phyloP scores from a whole-genome alignment of 352 stramenopile species.

The Phytophthora parvispora region DNA sequence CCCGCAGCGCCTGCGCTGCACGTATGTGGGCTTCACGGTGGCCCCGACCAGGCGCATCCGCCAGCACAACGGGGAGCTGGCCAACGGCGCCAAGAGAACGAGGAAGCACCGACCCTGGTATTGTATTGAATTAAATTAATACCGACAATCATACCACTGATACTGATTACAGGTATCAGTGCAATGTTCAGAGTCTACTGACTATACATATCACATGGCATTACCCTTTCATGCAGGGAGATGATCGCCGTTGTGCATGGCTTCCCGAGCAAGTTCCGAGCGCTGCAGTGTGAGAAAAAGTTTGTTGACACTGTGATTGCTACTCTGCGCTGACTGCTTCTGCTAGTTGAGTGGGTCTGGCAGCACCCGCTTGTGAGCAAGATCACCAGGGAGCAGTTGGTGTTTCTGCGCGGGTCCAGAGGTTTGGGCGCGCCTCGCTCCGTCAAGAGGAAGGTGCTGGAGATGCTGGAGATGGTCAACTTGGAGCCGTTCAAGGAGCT shows the following conservation, averaged over 20 bases:
- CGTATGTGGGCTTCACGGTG: constrained; percentile 82
- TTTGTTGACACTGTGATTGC: background rate
- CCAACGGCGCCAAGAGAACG: constrained; percentile 74
- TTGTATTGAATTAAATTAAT: background rate
- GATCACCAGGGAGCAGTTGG: constrained; percentile 54
- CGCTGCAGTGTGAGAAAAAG: constrained; percentile 70
- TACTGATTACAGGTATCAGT: too few species aligned
- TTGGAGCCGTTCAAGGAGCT: constrained; percentile 60
- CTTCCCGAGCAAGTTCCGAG: constrained; percentile 81
- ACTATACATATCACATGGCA: background rate
- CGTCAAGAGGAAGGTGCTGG: constrained; percentile 76
- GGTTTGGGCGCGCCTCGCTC: constrained; percentile 61
- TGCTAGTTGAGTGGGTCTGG: constrained; percentile 81
- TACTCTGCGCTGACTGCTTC: constrained; percentile 3
- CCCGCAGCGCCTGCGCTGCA: constrained; percentile 62
- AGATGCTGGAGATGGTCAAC: constrained; percentile 76
- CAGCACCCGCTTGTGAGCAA: constrained; percentile 74
- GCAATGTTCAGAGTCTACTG: background rate
- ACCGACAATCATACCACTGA: too few species aligned
- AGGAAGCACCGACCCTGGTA: constrained; percentile 67
- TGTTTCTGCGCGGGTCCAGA: constrained; percentile 38
- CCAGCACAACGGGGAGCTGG: constrained; percentile 82
- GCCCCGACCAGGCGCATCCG: constrained; percentile 64
- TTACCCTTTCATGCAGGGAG: constrained; percentile 46
- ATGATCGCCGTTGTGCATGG: constrained; percentile 81